These are phyloP conservation scores for Ustilago sp. DNA, from an alignment of 1,284 basidiomycete species.

Conservation along the genomic window DNA sequence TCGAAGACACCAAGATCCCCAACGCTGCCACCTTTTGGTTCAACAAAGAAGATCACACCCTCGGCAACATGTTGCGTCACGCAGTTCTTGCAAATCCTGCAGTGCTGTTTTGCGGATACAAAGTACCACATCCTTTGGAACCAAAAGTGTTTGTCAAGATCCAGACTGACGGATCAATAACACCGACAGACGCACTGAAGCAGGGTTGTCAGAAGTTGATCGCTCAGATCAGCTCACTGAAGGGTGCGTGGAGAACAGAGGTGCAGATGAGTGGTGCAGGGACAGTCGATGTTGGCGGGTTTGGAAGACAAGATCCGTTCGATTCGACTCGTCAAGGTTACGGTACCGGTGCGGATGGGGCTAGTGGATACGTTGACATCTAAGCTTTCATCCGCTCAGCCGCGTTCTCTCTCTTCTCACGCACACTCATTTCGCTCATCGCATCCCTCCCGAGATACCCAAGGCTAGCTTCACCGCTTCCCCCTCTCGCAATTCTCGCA, in stretches of 20 bases:
- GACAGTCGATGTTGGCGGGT: slow-evolving; percentile 41
- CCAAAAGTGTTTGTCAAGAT: slow-evolving; percentile 93
- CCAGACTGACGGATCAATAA: slow-evolving; percentile 88
- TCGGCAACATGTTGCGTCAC: slow-evolving; percentile 93
- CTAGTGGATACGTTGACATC: slow-evolving; percentile 54
- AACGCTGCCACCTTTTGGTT: slow-evolving; percentile 95
- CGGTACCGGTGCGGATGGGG: slow-evolving; percentile 28
- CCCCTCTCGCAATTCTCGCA: slow-evolving; percentile 2
- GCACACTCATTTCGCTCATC: neutral
- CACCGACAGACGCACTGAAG: slow-evolving; percentile 86
- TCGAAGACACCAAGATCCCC: slow-evolving; percentile 95
- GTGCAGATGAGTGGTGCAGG: slow-evolving; percentile 68
- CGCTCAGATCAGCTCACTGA: slow-evolving; percentile 75
- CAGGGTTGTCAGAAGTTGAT: slow-evolving; percentile 86
- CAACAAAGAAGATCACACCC: slow-evolving; percentile 95
- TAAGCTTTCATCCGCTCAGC: slow-evolving; percentile 10
- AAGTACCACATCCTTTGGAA: slow-evolving; percentile 94
- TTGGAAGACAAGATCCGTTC: slow-evolving; percentile 41
- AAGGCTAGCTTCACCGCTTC: slow-evolving; percentile 1
- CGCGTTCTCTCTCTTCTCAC: neutral
- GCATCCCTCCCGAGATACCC: slow-evolving; percentile 30
- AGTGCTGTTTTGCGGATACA: slow-evolving; percentile 93
- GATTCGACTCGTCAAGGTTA: slow-evolving; percentile 37
- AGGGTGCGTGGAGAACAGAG: slow-evolving; percentile 72
- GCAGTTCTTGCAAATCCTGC: slow-evolving; percentile 65